These are phyloP conservation scores for Boletus subcaerulescens DNA, from an alignment of 768 basidiomycete species.

Conservation along the genomic window DNA sequence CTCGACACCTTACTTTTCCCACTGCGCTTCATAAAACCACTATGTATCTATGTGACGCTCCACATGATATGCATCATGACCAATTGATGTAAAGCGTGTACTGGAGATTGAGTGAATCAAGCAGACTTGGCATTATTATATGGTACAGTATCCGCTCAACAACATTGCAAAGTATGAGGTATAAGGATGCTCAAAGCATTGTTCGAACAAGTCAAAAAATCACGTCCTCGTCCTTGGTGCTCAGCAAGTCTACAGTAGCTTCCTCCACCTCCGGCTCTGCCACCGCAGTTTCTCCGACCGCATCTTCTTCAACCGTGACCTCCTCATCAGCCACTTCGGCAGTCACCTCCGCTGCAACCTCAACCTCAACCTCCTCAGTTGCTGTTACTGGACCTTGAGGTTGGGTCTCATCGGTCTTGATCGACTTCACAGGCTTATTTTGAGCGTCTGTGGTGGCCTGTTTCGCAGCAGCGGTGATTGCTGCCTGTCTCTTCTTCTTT, in stretches of 20 bases:
- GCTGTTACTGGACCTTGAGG: conserved; percentile 1
- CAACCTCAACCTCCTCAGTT: conserved; percentile 10
- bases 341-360: background rate
- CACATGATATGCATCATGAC: conserved; percentile 57
- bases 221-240: conserved; percentile 87
- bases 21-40: conserved; percentile 44
- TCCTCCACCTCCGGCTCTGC: conserved; percentile 20
- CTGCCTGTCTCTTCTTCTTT: conserved; percentile 89
- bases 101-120: conserved; percentile 9
- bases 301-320: conserved; percentile 20
- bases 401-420: conserved; percentile 4
- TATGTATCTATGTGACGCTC: conserved; percentile 63
- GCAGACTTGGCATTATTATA: conserved; percentile 1
- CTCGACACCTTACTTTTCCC: conserved; percentile 9
- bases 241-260: conserved; percentile 61
- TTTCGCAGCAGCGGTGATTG: conserved; percentile 34
- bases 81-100: conserved; percentile 5
- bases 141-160: conserved; percentile 7
- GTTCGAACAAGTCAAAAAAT: conserved; percentile 63
- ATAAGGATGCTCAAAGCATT: conserved; percentile 4
- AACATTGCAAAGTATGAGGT: conserved; percentile 8
- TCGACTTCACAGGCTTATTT: conserved; percentile 3
- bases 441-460: conserved; percentile 6
- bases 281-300: conserved; percentile 7
- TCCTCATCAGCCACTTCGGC: conserved; percentile 28